Conservation (phyloP, 306 rosid species). For the Coriaria nepalensis region DNA sequence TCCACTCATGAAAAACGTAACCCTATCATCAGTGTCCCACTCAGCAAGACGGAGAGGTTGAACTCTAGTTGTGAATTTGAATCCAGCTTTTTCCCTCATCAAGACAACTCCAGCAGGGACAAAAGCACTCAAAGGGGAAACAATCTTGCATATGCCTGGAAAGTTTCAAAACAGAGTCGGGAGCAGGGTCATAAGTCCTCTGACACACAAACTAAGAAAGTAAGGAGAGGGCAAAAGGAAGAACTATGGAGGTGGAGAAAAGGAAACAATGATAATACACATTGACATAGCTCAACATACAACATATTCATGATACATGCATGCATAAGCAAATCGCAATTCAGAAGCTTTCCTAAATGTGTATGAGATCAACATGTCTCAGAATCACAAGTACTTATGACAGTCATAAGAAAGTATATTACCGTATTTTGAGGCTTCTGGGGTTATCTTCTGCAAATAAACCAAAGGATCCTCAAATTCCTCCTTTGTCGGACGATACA, state of each 20-base stretch:
- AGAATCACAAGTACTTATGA: not conserved
- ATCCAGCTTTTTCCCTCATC: slow-evolving; percentile 82
- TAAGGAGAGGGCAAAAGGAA: not conserved
- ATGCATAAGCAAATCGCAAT: not conserved
- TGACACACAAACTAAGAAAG: not conserved
- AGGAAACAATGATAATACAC: not conserved
- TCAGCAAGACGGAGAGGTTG: slow-evolving; percentile 98
- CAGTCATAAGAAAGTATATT: slow-evolving; percentile 8
- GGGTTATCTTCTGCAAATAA: slow-evolving; percentile 87
- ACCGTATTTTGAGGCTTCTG: slow-evolving; percentile 95
- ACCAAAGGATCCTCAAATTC: slow-evolving; percentile 89
- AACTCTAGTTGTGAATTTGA: slow-evolving; percentile 91
- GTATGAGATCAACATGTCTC: too few species aligned
- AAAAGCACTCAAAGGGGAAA: slow-evolving; percentile 82
- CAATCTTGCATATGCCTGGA: slow-evolving; percentile 84
- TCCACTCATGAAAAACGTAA: slow-evolving; percentile 93
- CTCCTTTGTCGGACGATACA: slow-evolving; percentile 71
- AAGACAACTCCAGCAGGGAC: slow-evolving; percentile 92
- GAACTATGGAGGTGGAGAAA: not conserved
- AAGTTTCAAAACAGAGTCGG: slow-evolving; percentile 4
- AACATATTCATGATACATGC: not conserved
- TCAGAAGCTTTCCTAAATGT: too few species aligned
- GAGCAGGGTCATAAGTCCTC: slow-evolving; percentile 6
- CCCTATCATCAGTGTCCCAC: slow-evolving; percentile 90
- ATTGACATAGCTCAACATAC: too few species aligned